These are phyloP conservation scores for Ogataea pignaliae DNA, from an alignment of 805 yeast genomes.

Conservation along the genomic window DNA sequence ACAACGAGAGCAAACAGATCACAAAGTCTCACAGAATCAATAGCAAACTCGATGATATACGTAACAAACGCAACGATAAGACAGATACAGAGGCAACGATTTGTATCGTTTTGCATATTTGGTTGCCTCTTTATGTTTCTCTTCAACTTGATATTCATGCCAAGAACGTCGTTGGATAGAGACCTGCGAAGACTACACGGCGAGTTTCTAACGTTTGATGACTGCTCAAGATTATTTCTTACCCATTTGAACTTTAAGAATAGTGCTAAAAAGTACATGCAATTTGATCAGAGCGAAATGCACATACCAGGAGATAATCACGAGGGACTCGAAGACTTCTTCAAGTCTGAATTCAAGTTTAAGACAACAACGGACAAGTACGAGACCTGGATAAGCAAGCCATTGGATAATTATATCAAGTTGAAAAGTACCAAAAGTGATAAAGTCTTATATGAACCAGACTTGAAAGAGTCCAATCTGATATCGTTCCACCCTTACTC, in stretches of 20 bases:
- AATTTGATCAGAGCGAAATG: constrained; percentile 14
- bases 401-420: constrained; percentile 40
- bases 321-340: constrained; percentile 11
- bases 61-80: constrained; percentile 24
- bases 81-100: constrained; percentile 31
- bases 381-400: constrained; percentile 52
- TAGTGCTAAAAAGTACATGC: constrained; percentile 17
- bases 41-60: constrained; percentile 22
- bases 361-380: constrained; percentile 48
- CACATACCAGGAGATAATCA: constrained; percentile 24
- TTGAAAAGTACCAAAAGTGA: constrained; percentile 31
- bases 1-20: constrained; percentile 14
- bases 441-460: constrained; percentile 40
- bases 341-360: constrained; percentile 24
- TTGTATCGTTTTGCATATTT: constrained; percentile 41
- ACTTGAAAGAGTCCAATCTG: constrained; percentile 41
- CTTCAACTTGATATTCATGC: constrained; percentile 69
- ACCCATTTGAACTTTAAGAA: constrained; percentile 24
- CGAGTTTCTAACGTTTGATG: constrained; percentile 58
- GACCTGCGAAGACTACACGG: constrained; percentile 77
- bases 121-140: constrained; percentile 49
- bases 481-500: constrained; percentile 58
- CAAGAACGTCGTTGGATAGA: constrained; percentile 76
- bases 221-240: constrained; percentile 56
- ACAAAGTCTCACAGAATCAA: constrained; percentile 26